Evolutionary conservation across 331 rosid genomes (phyloP), one percentile per base, ranked within the genome.

Genomic region (Acacia pycnantha): DNA sequence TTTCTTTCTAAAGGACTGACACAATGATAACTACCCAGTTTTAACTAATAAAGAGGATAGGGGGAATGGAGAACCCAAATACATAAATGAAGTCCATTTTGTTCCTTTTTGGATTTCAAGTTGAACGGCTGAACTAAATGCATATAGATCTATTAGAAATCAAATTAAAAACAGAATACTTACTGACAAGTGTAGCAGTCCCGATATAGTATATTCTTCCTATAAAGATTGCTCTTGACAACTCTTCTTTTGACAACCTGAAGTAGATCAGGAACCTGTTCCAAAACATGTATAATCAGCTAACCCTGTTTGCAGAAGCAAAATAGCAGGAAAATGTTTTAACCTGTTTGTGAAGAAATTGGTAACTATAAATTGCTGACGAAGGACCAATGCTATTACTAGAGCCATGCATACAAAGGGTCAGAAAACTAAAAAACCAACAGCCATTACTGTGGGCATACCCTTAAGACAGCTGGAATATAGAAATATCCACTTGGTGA

Each of bases 381-480:
- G 50, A 51, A 41, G 65, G 79, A 47, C 18, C 71, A 54, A 31
- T 0, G 69, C 26, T 31, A 72, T 26, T 48, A 21, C 74, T 82
- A 69, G 41, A 81, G 73, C 37, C 4, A 24, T 33, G 46, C 56
- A n/a, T 22, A 70, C 24, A 19, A 84, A 31, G 44, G 44, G 13
- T 16, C 29, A 54, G 43, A 78, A 26, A 80, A 50, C 37, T 51
- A 0, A 44, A 70, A 70, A 53, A 70, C 71, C 80, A 70, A 77
- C 81, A 64, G 46, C 81, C 46, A 79, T 62, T 68, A n/a, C 21
- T 24, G 3, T 27, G 43, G 47, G 72, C 88, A 71, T 90, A 95
- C 99, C 97, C 98, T 84, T 87, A 95, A 89, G 58, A 95, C 99
- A 81, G 98, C 99, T 33, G 99, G 99, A 78, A 95, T 95, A 82